phyloP scores from a whole-genome alignment of 31 red algal genomes.

The Porphyra umbilicalis region DNA sequence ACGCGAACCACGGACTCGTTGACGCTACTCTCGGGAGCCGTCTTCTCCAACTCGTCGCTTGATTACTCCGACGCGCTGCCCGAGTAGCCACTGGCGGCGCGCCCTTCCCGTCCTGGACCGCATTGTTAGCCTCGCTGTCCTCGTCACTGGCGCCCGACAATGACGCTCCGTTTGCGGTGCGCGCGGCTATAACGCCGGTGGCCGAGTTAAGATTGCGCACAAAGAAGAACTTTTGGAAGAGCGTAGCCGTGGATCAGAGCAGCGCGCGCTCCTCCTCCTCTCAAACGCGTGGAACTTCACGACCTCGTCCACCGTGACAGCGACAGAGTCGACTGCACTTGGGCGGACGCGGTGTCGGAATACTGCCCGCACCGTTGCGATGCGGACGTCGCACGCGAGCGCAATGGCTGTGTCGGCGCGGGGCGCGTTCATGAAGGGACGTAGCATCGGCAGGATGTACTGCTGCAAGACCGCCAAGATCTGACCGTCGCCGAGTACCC shows the following conservation, averaged over 20 bases:
- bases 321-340: not conserved
- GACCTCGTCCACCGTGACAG: not conserved
- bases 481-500: not conserved
- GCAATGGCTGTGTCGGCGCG: not conserved
- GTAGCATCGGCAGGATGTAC: not conserved
- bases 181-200: no score
- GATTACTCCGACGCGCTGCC: no score
- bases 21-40: no score
- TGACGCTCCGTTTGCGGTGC: no score
- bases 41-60: no score
- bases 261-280: not conserved
- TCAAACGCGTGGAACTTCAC: not conserved
- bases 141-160: no score
- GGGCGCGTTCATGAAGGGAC: not conserved
- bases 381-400: not conserved
- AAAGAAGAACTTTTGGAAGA: not conserved
- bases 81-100: no score
- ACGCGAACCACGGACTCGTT: no score
- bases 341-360: not conserved
- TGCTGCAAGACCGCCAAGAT: not conserved
- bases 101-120: no score
- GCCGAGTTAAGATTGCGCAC: not conserved
- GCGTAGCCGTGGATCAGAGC: not conserved
- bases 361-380: not conserved
- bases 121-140: no score